Percentiles rank a stretch among this genome's conserved stretches.
phyloP scores from a whole-genome alignment of 768 basidiomycete species.

The Pleurotus sapidus region DNA sequence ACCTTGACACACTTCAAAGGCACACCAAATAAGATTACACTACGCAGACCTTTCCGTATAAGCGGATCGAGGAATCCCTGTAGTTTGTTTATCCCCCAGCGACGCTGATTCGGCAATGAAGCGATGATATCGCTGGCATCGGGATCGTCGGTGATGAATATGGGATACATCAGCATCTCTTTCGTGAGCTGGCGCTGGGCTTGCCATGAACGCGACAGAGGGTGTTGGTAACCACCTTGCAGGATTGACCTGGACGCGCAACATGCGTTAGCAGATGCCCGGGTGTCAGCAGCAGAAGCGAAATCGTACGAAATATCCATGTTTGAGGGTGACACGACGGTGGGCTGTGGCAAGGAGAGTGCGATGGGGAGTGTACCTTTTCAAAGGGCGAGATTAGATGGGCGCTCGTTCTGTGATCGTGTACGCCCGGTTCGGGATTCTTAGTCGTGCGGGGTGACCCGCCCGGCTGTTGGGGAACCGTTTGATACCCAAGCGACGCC shows the following conservation, averaged over 20 bases:
- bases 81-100: conserved; percentile 97
- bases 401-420: neutral
- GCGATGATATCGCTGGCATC: conserved; percentile 77
- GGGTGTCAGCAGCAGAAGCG: neutral
- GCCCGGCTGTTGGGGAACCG: neutral
- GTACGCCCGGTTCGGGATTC: neutral
- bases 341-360: neutral
- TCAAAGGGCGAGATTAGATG: neutral
- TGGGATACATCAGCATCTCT: conserved; percentile 98
- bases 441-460: neutral
- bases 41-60: conserved; percentile 84
- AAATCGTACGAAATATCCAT: conserved; percentile 47
- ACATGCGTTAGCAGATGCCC: conserved; percentile 6
- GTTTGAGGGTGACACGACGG: neutral
- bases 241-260: conserved; percentile 62
- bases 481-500: conserved; percentile 7
- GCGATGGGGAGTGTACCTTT: neutral
- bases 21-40: conserved; percentile 94
- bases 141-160: conserved; percentile 96
- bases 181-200: conserved; percentile 75
- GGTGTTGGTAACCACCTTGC: conserved; percentile 93
- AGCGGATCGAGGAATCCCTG: conserved; percentile 83
- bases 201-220: conserved; percentile 87
- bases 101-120: conserved; percentile 78
- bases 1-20: conserved; percentile 82